Conservation (phyloP, 306 rosid genomes). For the Vigna trinervia region DNA sequence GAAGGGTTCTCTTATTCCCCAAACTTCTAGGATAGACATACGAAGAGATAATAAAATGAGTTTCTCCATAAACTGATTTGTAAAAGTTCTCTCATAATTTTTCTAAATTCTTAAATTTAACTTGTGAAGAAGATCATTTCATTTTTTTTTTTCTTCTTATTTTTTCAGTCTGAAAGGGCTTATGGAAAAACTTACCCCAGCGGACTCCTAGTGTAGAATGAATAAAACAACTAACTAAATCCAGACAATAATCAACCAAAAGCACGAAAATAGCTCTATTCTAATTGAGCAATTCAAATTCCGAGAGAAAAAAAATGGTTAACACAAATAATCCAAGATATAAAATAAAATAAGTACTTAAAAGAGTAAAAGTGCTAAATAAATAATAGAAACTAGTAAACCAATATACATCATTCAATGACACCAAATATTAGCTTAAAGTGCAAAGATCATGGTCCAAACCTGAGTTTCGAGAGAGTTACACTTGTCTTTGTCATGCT, state of each 20-base stretch:
- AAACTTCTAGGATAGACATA: too few species aligned
- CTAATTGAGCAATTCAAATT: not conserved
- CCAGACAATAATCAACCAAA: not conserved
- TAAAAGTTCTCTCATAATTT: too few species aligned
- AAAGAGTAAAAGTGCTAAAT: not conserved
- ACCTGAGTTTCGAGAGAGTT: slow-evolving; percentile 74
- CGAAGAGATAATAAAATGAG: too few species aligned
- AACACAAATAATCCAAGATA: not conserved
- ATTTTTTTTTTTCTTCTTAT: too few species aligned
- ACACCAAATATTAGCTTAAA: slow-evolving; percentile 4
- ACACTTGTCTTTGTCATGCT: slow-evolving; percentile 60
- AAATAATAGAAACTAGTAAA: not conserved
- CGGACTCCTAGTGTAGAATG: not conserved
- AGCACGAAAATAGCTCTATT: not conserved
- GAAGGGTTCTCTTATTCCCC: too few species aligned
- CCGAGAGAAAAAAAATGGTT: not conserved
- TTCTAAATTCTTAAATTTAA: too few species aligned
- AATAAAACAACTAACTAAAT: not conserved
- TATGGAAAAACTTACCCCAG: too few species aligned
- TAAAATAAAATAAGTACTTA: not conserved
- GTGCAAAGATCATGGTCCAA: slow-evolving; percentile 15
- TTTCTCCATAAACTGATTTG: too few species aligned
- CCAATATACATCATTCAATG: not conserved
- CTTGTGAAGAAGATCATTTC: too few species aligned
- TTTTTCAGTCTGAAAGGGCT: too few species aligned